Base-by-base conservation (phyloP, 2,329 filamentous ascomycete genomes). In the Pyrenophora seminiperda region DNA sequence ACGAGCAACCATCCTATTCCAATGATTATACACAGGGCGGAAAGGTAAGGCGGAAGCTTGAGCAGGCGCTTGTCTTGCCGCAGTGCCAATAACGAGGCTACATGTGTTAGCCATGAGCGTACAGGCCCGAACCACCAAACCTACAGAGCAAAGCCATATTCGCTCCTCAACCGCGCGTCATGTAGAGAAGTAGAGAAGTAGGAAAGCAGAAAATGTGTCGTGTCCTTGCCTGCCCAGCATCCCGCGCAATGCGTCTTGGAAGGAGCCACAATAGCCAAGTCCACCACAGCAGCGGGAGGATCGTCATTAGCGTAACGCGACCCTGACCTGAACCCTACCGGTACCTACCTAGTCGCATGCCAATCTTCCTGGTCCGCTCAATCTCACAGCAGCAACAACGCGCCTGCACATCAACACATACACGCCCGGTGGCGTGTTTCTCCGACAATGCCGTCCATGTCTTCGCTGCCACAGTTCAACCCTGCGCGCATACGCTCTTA, bases 1-100 rank as follows among this genome's bases (percentile, higher is more conserved):
- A 97, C 81, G 17, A 97, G 83, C 11, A 99, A 85, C 90, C 93
- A 99, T 62, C 85, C 83, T 47, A 97, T 83, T 44, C 94, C 94
- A 65, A 96, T 83, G 40, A 93, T 65, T 63, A 97, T 85, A 75
- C 89, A 95, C 32, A 96, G 77, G 42, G 91, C 81, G 27, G 93
- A 97, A 27, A 97, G 77, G 76, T 95, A 93, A 11, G 91, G 90
- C 32, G 93, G 92, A 14, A 96, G 76, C 76, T 89, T 90, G 58
- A 94, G 83, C 50, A 96, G 79, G 59, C 89, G 84, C 64, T 90
- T 88, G 73, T 96, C 89, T 73, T 85, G 86, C 69, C 91, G 88
- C 68, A 96, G 79, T 63, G 83, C 83, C 63, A 89, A 76, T 56
- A 86, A 79, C 65, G 87, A 76, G 63, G 79, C 77, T 76, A 63